Evolutionary conservation across 768 basidiomycete genomes (phyloP), one percentile per base, ranked within the genome.

Genomic region (Crucibulum laeve): DNA sequence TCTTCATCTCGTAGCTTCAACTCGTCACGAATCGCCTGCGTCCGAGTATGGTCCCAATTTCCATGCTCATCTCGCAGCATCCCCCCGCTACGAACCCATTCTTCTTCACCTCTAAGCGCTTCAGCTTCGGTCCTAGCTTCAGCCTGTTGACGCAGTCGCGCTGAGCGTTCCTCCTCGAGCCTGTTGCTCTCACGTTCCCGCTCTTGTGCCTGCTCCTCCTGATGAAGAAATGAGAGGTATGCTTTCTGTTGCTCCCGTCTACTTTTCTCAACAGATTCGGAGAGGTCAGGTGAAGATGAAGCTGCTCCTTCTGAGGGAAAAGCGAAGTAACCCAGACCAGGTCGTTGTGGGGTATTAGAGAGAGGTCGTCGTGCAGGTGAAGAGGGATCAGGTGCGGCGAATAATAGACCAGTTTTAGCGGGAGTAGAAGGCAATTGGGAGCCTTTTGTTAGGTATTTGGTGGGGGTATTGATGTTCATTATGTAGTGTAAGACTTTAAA

Each of bases 61-160:
- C 79, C 79, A 8, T 62, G 49, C 25, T 61, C 61, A 52, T 79
- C 76, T 32, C 78, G 69, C 23, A 83, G 64, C 17, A 77, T 56
- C 2, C 80, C 79, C 19, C 81, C 81, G 7, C 68, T 71, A 7
- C 76, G 69, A 1, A 83, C 80, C 77, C 80, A 83, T 11, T 72
- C 73, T 41, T 77, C 67, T 55, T 82, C 81, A 22, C 74, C 75
- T 35, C 57, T 58, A n/a, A 65, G 60, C 10, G 69, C 69, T 36
- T 74, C 70, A n/a, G 52, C 64, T 6, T 57, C 66, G 43, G 75
- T 72, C 5, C 47, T 34, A n/a, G 51, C 58, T 10, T 60, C 10
- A 21, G 13, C 13, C 21, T 30, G 30, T 22, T 26, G 18, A 10
- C 32, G 32, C 7, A 8, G 10, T 32, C 23, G 15, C 34, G 13